phyloP scores from a whole-genome alignment of 2,329 filamentous ascomycete species.

The Fusarium nisikadoi region DNA sequence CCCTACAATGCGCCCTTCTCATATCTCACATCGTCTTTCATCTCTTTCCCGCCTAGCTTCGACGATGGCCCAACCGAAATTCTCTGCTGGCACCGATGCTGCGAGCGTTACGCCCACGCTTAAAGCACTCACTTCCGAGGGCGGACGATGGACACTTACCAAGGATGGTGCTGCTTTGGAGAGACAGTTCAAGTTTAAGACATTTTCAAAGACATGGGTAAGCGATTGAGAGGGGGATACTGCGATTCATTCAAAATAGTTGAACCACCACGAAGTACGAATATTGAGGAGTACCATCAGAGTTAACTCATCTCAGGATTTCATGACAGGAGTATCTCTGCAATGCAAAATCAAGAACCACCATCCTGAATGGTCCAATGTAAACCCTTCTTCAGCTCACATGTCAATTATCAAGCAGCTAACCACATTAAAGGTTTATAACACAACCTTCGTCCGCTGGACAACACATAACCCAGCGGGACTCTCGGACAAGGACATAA shows the following conservation, averaged over 20 bases:
- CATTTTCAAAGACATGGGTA: constrained; percentile 73
- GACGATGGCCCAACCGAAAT: constrained; percentile 50
- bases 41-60: constrained; percentile 22
- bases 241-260: too few species aligned
- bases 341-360: constrained; percentile 76
- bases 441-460: constrained; percentile 76
- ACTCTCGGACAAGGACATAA: constrained; percentile 71
- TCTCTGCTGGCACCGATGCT: constrained; percentile 60
- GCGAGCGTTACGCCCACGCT: constrained; percentile 49
- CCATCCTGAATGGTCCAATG: constrained; percentile 82
- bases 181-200: constrained; percentile 71
- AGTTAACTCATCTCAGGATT: constrained; percentile 62
- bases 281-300: not conserved
- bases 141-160: constrained; percentile 62
- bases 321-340: constrained; percentile 77
- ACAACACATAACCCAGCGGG: constrained; percentile 76
- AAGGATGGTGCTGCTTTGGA: constrained; percentile 65
- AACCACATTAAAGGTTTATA: constrained; percentile 67
- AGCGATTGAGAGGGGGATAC: constrained; percentile 38
- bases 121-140: constrained; percentile 52
- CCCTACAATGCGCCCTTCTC: constrained; percentile 28
- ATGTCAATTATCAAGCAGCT: not conserved
- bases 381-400: constrained; percentile 44
- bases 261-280: not conserved
- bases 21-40: constrained; percentile 10